Conservation (phyloP, 352 stramenopile species). For the Phytophthora foliorum region DNA sequence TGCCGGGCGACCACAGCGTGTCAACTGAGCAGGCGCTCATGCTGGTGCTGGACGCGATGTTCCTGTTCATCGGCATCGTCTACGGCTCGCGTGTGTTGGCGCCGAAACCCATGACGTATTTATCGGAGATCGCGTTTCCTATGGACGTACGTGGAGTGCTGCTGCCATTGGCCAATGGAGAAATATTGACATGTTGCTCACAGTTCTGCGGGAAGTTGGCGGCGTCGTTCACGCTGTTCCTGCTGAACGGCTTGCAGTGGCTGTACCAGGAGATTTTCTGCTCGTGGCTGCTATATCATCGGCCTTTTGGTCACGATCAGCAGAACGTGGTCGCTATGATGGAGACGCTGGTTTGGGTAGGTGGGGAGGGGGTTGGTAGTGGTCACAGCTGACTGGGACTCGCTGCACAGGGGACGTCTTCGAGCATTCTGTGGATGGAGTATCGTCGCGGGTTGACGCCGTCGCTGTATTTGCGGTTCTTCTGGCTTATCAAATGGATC, state of each 20-base stretch:
- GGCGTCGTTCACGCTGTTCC: constrained; percentile 56
- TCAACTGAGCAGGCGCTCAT: constrained; percentile 34
- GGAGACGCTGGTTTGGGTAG: constrained; percentile 71
- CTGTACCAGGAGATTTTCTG: constrained; percentile 54
- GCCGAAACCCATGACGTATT: constrained; percentile 75
- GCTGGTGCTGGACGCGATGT: constrained; percentile 50
- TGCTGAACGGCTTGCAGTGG: constrained; percentile 60
- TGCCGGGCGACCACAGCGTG: constrained; percentile 15
- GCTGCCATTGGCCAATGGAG: constrained; percentile 7
- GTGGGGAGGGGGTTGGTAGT: not conserved
- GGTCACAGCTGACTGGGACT: not conserved
- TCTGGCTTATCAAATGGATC: constrained; percentile 74
- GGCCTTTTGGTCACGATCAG: constrained; percentile 34
- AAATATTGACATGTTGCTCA: not conserved
- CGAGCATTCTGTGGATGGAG: constrained; percentile 79
- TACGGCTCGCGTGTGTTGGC: constrained; percentile 65
- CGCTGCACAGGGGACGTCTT: constrained; percentile 49
- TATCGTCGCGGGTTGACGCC: constrained; percentile 70
- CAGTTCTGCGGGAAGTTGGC: constrained; percentile 75
- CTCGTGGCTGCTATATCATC: constrained; percentile 50
- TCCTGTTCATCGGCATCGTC: constrained; percentile 59
- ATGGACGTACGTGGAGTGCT: constrained; percentile 54
- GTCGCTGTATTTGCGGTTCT: constrained; percentile 62
- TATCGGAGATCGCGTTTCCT: constrained; percentile 82
- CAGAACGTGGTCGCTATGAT: constrained; percentile 58